Conservation (phyloP, 2,329 filamentous ascomycete genomes). For the Lasiodiplodia gonubiensis region DNA sequence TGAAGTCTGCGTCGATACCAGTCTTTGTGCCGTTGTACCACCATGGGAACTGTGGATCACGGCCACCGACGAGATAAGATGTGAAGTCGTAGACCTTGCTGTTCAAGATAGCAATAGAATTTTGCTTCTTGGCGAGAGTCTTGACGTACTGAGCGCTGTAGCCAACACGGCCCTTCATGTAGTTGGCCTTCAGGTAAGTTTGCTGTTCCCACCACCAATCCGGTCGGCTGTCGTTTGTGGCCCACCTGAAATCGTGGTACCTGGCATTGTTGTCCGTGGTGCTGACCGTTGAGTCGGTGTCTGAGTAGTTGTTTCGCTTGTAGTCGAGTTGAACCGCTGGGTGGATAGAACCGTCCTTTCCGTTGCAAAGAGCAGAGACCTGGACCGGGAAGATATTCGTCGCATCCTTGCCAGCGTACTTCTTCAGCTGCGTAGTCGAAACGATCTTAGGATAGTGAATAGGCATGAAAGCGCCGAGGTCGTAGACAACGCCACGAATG, state of each 20-base stretch:
- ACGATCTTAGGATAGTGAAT: conserved; percentile 77
- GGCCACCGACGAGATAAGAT: conserved; percentile 77
- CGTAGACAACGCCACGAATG: conserved; percentile 88
- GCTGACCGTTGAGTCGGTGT: conserved; percentile 68
- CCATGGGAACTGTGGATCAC: conserved; percentile 51
- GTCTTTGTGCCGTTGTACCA: conserved; percentile 25
- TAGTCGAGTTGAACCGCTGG: conserved; percentile 84
- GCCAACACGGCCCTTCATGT: conserved; percentile 85
- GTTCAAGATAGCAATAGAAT: conserved; percentile 79
- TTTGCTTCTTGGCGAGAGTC: conserved; percentile 68
- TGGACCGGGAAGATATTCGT: conserved; percentile 90
- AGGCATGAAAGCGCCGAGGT: conserved; percentile 75
- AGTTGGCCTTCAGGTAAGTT: conserved; percentile 75
- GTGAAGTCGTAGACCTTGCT: conserved; percentile 87
- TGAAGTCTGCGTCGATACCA: conserved; percentile 70
- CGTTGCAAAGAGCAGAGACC: conserved; percentile 88
- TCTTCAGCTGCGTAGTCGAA: conserved; percentile 67
- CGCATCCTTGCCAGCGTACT: conserved; percentile 88
- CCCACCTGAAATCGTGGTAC: conserved; percentile 93
- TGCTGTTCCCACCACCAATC: conserved; percentile 96
- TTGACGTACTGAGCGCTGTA: conserved; percentile 80
- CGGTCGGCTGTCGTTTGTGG: conserved; percentile 77
- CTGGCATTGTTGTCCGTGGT: conserved; percentile 72
- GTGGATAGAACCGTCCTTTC: conserved; percentile 70
- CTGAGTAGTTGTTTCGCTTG: conserved; percentile 74